Percentiles rank a stretch among this genome's conserved stretches.
Evolutionary conservation across 768 basidiomycete species (phyloP).

Genomic region (Collybia mongolica): DNA sequence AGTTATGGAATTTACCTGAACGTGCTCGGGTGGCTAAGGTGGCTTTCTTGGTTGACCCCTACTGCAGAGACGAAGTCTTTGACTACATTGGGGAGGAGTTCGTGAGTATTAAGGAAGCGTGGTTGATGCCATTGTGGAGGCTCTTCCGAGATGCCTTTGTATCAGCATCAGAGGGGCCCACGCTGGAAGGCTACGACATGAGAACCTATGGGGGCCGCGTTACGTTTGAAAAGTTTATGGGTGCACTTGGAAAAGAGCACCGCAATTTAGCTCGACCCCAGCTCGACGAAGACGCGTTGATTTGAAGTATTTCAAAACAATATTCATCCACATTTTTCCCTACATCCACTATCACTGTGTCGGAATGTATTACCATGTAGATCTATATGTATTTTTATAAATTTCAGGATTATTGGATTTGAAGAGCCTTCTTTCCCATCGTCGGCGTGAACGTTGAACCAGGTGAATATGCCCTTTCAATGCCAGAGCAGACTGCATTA

Average conservation of each 20-base stretch:
- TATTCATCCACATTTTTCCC: no score
- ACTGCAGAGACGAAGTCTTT: background rate
- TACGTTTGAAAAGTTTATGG: conserved; percentile 7
- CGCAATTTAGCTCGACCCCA: background rate
- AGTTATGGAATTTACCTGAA: background rate
- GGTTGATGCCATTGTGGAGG: conserved; percentile 10
- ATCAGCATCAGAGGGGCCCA: background rate
- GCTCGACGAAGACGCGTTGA: background rate
- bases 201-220: background rate
- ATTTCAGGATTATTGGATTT: no score
- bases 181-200: background rate
- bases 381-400: no score
- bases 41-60: background rate
- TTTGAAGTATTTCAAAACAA: no score
- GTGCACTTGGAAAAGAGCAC: conserved; percentile 12
- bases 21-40: background rate
- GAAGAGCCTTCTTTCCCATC: no score
- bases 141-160: conserved; percentile 4
- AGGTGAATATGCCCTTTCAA: no score
- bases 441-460: no score
- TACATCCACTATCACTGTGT: no score
- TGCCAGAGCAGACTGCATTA: no score
- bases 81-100: conserved; percentile 2
- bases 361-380: no score
- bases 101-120: conserved; percentile 4